Conservation (phyloP, 768 basidiomycete genomes). For the Holtermanniella nyarrowii region DNA sequence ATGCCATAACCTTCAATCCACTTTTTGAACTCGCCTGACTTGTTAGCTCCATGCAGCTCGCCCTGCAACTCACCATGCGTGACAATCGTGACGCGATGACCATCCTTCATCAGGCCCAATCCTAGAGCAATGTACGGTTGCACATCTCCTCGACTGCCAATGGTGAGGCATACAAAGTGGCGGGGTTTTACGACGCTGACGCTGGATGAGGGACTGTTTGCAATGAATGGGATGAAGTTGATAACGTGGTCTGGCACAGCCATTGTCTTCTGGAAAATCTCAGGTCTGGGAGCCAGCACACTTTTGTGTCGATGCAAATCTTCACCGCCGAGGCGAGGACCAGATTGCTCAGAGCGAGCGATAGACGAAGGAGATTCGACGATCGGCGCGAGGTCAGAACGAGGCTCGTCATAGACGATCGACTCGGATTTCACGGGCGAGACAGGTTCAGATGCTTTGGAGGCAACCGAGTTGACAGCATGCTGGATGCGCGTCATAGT, state of each 20-base stretch:
- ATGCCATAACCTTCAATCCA: slow-evolving; percentile 58
- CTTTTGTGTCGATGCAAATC: too few relatives aligned
- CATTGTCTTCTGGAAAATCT: too few relatives aligned
- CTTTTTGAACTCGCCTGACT: slow-evolving; percentile 43
- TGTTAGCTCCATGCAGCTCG: slow-evolving; percentile 1
- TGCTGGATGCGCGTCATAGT: too few relatives aligned
- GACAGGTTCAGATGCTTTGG: too few relatives aligned
- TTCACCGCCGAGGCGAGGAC: too few relatives aligned
- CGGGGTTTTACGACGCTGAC: slow-evolving; percentile 35
- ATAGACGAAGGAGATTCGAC: too few relatives aligned
- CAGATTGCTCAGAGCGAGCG: too few relatives aligned
- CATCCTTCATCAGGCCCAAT: slow-evolving; percentile 43
- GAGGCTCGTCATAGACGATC: too few relatives aligned
- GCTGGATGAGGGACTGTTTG: slow-evolving; percentile 18
- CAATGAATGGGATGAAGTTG: slow-evolving; percentile 32
- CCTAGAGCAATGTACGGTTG: slow-evolving; percentile 49
- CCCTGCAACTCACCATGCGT: slow-evolving; percentile 43
- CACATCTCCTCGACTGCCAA: slow-evolving; percentile 53
- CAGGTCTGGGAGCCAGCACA: too few relatives aligned
- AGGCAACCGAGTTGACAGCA: too few relatives aligned
- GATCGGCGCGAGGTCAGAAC: too few relatives aligned
- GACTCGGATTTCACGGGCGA: too few relatives aligned
- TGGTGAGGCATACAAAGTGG: slow-evolving; percentile 57
- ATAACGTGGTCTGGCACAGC: slow-evolving; percentile 30
- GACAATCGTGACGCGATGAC: slow-evolving; percentile 47